Evolutionary conservation across 345 rosid species (phyloP).

Genomic region (Triadica sebifera): DNA sequence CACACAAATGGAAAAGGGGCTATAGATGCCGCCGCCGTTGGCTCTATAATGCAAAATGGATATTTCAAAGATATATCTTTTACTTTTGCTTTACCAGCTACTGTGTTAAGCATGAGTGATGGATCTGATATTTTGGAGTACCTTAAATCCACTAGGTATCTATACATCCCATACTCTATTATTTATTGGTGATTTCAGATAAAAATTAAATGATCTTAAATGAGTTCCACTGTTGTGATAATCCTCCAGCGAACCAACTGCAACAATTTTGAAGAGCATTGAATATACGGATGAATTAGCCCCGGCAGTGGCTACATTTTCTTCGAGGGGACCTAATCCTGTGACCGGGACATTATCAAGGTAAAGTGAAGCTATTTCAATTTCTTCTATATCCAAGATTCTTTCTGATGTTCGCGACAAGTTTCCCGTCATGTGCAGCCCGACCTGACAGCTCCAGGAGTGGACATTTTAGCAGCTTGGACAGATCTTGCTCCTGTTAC

Average conservation of each 20-base stretch:
- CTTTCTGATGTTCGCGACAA: neutral
- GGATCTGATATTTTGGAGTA: neutral
- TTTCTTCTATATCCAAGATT: neutral
- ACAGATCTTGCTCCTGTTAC: slow-evolving; percentile 18
- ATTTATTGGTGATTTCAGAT: neutral
- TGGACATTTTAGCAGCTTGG: slow-evolving; percentile 45
- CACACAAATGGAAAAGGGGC: neutral
- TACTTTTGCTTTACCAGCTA: neutral
- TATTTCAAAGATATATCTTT: neutral
- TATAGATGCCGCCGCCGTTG: slow-evolving; percentile 22
- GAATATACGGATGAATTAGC: slow-evolving; percentile 16
- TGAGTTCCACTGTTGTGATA: neutral
- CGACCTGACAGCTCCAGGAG: slow-evolving; percentile 40
- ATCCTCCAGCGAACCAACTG: slow-evolving; percentile 25
- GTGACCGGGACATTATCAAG: slow-evolving; percentile 34
- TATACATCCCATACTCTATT: neutral
- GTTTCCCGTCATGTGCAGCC: slow-evolving; percentile 23
- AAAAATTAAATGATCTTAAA: neutral
- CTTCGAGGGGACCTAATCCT: slow-evolving; percentile 38
- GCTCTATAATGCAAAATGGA: slow-evolving; percentile 20
- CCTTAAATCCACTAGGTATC: neutral
- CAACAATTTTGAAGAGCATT: slow-evolving; percentile 21
- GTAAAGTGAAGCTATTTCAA: slow-evolving; percentile 1
- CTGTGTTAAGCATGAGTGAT: neutral
- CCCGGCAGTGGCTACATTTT: slow-evolving; percentile 25